These are phyloP conservation scores for Penicillium verhagenii DNA, from an alignment of 495 filamentous ascomycete species.

Conservation along the genomic window DNA sequence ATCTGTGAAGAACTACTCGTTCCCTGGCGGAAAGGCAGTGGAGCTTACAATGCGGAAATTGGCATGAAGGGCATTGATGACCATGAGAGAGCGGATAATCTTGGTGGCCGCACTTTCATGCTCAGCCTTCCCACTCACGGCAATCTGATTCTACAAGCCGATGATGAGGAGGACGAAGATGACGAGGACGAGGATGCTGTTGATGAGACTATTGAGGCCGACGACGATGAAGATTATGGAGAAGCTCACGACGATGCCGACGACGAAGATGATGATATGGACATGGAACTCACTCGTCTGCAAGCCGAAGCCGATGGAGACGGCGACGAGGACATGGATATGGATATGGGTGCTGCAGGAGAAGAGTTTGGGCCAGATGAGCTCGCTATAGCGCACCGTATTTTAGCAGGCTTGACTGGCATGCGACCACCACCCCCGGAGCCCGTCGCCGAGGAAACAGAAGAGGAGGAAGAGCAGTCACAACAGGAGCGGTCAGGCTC, in stretches of 20 bases:
- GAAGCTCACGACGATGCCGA: conserved; percentile 42
- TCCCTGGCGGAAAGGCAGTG: conserved; percentile 82
- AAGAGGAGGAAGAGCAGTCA: conserved; percentile 59
- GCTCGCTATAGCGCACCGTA: conserved; percentile 65
- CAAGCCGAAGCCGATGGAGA: conserved; percentile 21
- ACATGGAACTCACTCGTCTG: conserved; percentile 23
- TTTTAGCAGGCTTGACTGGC: conserved; percentile 42
- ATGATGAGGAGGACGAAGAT: conserved; percentile 52
- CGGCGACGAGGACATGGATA: conserved; percentile 44
- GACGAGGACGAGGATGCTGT: conserved; percentile 51
- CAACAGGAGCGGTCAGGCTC: conserved; percentile 36
- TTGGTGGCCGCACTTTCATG: conserved; percentile 36
- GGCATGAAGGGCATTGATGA: conserved; percentile 88
- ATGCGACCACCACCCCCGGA: conserved; percentile 9
- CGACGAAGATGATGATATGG: conserved; percentile 50
- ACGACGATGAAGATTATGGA: conserved; percentile 44
- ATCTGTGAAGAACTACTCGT: conserved; percentile 90
- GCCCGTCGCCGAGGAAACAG: conserved; percentile 21
- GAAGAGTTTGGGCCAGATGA: conserved; percentile 46
- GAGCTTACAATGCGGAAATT: conserved; percentile 77
- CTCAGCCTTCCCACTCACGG: conserved; percentile 40
- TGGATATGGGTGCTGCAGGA: conserved; percentile 49
- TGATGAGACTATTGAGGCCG: conserved; percentile 46
- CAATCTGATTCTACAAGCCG: conserved; percentile 38
- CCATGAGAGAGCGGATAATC: conserved; percentile 58